phyloP scores from a whole-genome alignment of 2,329 filamentous ascomycete species.

The Verticillium klebahnii region DNA sequence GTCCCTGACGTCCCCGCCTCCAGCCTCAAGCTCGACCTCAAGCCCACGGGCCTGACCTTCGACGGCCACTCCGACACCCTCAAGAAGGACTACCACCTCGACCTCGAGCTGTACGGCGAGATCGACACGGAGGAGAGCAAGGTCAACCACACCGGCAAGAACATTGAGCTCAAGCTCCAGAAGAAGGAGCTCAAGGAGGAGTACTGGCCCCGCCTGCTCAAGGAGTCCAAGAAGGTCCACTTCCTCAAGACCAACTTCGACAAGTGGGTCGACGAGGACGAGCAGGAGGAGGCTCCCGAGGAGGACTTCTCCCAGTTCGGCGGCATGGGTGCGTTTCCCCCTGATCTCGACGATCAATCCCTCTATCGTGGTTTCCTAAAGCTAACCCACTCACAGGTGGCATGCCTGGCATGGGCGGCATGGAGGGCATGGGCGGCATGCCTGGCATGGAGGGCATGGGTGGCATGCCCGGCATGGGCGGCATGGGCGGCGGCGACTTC shows the following conservation, averaged over 20 bases:
- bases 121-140: constrained; percentile 83
- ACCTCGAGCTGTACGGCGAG: constrained; percentile 84
- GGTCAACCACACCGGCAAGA: constrained; percentile 82
- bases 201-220: constrained; percentile 93
- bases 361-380: not conserved
- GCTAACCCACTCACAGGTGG: constrained; percentile 33
- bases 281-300: constrained; percentile 85
- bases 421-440: constrained; percentile 49
- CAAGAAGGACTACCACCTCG: constrained; percentile 81
- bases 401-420: constrained; percentile 48
- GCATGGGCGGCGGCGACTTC: constrained; percentile 62
- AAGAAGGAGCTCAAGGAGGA: constrained; percentile 96
- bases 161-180: constrained; percentile 83
- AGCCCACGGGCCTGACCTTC: constrained; percentile 73
- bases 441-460: constrained; percentile 54
- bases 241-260: constrained; percentile 99
- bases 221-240: constrained; percentile 84
- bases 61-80: constrained; percentile 77
- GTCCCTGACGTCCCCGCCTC: constrained; percentile 77
- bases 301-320: constrained; percentile 71
- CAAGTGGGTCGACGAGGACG: constrained; percentile 99
- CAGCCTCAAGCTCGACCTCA: constrained; percentile 77
- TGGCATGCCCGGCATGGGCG: constrained; percentile 35
- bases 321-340: constrained; percentile 53
- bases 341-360: not conserved